Base-by-base conservation (phyloP, 768 basidiomycete species). In the Termitomyces bulborhizus region DNA sequence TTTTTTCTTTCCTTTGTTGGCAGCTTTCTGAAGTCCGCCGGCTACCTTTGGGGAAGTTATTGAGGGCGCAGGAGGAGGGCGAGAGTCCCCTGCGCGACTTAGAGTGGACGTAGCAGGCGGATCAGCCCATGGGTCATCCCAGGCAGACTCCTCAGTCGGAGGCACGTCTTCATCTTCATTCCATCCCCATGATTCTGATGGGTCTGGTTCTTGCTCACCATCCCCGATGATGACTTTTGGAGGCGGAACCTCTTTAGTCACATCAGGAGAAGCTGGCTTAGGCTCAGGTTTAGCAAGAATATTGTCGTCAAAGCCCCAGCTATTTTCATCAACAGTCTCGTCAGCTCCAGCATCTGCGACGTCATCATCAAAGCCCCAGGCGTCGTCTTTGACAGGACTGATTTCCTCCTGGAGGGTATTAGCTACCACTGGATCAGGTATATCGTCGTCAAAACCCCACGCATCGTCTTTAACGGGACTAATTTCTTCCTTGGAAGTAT, bases 131-230 rank as follows among this genome's bases (percentile, higher is more conserved):
- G 86, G 83, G 58, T 88, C 81, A 50, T 88, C 88, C 79, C 84
- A 85, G 15, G 73, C 66, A 31, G 68, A 71, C 51, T 80, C 78
- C 55, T 77, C 80, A 3, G 71, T 62, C 16, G 59, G 68, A 11
- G 68, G 66, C 7, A 64, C 48, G 6, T 70, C 73, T 12, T 75
- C 75, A 31, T 82, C 82, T 41, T 83, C 82, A 39, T 88, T 84
- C 84, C 84, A 90, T 2, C 85, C 90, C 90, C 90, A 92, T 0
- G 87, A 82, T 60, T 86, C 83, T 15, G 68, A 72, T 8, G 81
- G 68, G 59, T 81, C 78, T 13, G 73, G 67, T n/a, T 59, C 58
- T 18, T 72, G 69, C 26, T 63, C 58, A n/a, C 64, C 60, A 12
- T 67, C 64, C 15, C 51, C 61, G 24, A 60, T 57, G 9, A 46